phyloP scores from a whole-genome alignment of 2,329 filamentous ascomycete species.

The Purpureocillium takamizusanense region DNA sequence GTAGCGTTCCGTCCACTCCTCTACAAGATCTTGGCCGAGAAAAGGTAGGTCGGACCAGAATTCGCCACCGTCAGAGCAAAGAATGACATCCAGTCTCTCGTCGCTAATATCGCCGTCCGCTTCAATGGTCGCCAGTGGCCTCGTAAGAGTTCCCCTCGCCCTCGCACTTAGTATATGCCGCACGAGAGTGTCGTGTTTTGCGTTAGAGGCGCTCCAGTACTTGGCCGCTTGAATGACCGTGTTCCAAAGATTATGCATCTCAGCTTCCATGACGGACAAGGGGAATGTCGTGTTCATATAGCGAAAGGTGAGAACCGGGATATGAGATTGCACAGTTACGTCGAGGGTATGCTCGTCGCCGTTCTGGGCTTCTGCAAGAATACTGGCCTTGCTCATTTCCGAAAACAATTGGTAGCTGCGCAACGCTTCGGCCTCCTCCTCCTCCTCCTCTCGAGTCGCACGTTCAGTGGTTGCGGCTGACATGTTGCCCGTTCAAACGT shows the following conservation, averaged over 20 bases:
- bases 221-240: constrained; percentile 2
- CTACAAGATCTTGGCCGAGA: not conserved
- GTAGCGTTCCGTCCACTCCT: constrained; percentile 2
- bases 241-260: constrained; percentile 1
- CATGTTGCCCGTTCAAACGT: no score
- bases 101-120: not conserved
- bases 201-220: constrained; percentile 1
- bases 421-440: no score
- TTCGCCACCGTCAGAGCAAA: constrained; percentile 1
- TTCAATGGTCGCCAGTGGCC: not conserved
- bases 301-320: constrained; percentile 1
- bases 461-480: no score
- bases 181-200: constrained; percentile 2
- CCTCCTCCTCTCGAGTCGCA: no score
- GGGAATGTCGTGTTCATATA: not conserved
- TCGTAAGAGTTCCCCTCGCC: constrained; percentile 1
- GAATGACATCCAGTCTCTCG: not conserved
- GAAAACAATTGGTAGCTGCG: no score
- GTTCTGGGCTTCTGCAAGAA: not conserved
- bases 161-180: constrained; percentile 1
- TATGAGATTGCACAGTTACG: constrained; percentile 1
- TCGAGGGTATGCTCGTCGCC: constrained; percentile 2
- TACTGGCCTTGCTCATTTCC: no score
- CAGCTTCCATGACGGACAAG: constrained; percentile 1
- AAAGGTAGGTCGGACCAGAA: constrained; percentile 3